phyloP scores from a whole-genome alignment of 1,284 basidiomycete genomes.

The Agroathelia rolfsii region DNA sequence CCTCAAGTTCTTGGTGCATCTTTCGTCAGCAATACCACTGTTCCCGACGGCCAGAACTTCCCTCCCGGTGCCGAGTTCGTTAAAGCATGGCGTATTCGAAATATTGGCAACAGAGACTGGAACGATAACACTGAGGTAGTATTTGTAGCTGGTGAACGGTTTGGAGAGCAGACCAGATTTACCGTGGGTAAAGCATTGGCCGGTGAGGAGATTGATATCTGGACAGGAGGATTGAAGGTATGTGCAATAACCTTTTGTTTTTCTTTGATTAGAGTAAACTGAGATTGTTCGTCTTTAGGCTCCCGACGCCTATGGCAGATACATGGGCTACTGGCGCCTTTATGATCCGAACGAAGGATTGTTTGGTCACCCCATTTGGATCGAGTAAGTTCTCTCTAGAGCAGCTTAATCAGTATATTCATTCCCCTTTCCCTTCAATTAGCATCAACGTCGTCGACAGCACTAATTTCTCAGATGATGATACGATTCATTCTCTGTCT shows the following conservation, averaged over 20 bases:
- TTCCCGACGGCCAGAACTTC: slow-evolving; percentile 67
- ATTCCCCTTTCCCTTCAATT: slow-evolving; percentile 9
- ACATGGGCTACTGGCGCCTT: slow-evolving; percentile 68
- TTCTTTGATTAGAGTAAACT: neutral
- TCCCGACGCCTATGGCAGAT: slow-evolving; percentile 61
- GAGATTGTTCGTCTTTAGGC: slow-evolving; percentile 30
- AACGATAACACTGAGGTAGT: slow-evolving; percentile 54
- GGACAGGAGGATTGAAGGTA: slow-evolving; percentile 67
- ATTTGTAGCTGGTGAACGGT: slow-evolving; percentile 57
- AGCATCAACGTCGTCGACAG: slow-evolving; percentile 58
- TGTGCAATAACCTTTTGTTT: slow-evolving; percentile 9
- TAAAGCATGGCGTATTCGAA: slow-evolving; percentile 70
- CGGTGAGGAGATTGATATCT: slow-evolving; percentile 52
- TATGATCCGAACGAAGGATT: slow-evolving; percentile 44
- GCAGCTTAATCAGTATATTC: slow-evolving; percentile 4
- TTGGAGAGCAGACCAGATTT: slow-evolving; percentile 25
- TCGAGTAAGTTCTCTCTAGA: slow-evolving; percentile 38
- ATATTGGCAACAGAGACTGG: slow-evolving; percentile 57
- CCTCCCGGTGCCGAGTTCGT: slow-evolving; percentile 78
- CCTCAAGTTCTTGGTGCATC: slow-evolving; percentile 33
- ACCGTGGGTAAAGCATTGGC: slow-evolving; percentile 39
- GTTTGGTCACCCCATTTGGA: slow-evolving; percentile 71
- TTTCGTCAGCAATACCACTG: slow-evolving; percentile 60
- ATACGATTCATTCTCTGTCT: slow-evolving; percentile 42
- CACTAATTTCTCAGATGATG: slow-evolving; percentile 25